These are phyloP conservation scores for Microsporum audouinii DNA, from an alignment of 2,329 filamentous ascomycete species.

Conservation along the genomic window DNA sequence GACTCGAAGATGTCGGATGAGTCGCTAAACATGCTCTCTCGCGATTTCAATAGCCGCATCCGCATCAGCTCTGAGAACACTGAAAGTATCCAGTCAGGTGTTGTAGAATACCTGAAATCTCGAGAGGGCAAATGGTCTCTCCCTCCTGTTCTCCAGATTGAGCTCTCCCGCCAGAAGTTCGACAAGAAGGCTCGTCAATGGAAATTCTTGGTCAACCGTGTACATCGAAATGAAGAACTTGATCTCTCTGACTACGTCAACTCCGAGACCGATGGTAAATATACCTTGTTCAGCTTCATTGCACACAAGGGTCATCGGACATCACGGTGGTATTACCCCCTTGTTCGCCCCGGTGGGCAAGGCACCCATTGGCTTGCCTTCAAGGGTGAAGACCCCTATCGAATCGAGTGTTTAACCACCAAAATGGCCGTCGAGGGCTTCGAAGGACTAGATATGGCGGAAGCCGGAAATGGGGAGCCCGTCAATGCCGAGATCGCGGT, in stretches of 20 bases:
- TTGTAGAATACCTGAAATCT: constrained; percentile 23
- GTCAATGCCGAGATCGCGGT: constrained; percentile 43
- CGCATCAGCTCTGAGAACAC: constrained; percentile 29
- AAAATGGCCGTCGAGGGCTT: constrained; percentile 44
- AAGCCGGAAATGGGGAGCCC: constrained; percentile 27
- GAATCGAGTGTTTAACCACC: constrained; percentile 46
- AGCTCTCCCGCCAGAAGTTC: constrained; percentile 47
- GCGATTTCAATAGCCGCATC: constrained; percentile 30
- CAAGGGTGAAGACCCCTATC: constrained; percentile 44
- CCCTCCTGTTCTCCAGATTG: constrained; percentile 43
- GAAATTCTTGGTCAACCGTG: constrained; percentile 45
- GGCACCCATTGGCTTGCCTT: constrained; percentile 50
- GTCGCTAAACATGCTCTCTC: constrained; percentile 26
- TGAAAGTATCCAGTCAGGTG: constrained; percentile 28
- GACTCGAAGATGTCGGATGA: constrained; percentile 21
- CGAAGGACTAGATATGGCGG: constrained; percentile 35
- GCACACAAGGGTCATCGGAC: constrained; percentile 49
- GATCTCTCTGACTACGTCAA: constrained; percentile 31
- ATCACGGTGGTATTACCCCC: constrained; percentile 49
- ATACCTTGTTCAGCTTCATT: constrained; percentile 49
- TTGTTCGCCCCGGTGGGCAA: constrained; percentile 47
- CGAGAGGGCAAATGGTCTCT: constrained; percentile 32
- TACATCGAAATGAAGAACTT: constrained; percentile 46
- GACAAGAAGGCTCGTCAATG: constrained; percentile 45
- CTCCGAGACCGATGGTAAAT: constrained; percentile 31